Evolutionary conservation across 768 basidiomycete genomes (phyloP).

Genomic region (Lentinula edodes): DNA sequence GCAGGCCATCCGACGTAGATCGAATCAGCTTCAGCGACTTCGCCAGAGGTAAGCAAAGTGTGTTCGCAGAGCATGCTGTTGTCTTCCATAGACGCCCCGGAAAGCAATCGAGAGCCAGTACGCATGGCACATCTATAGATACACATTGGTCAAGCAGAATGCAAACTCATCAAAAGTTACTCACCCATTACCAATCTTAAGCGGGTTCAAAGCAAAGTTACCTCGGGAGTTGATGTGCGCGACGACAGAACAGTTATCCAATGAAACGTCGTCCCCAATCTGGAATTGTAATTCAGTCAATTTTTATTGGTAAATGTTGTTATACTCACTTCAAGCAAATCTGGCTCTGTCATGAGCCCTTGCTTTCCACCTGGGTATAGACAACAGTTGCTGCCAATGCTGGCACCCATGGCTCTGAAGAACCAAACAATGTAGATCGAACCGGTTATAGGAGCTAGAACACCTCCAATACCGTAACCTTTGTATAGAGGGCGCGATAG

Average conservation of each 20-base stretch:
- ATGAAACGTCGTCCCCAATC: slow-evolving; percentile 37
- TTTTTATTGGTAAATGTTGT: not conserved
- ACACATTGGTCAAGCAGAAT: not conserved
- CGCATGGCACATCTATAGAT: slow-evolving; percentile 33
- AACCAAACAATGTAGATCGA: slow-evolving; percentile 41
- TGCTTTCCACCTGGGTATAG: slow-evolving; percentile 34
- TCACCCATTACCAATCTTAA: slow-evolving; percentile 35
- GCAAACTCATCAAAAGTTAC: not conserved
- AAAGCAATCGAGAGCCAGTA: slow-evolving; percentile 39
- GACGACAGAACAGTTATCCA: slow-evolving; percentile 43
- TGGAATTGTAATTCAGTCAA: slow-evolving; percentile 7
- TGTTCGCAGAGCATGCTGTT: slow-evolving; percentile 44
- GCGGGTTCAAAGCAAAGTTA: slow-evolving; percentile 35
- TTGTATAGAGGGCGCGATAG: slow-evolving; percentile 31
- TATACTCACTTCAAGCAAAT: slow-evolving; percentile 32
- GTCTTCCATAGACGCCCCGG: slow-evolving; percentile 46
- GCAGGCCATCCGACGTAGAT: slow-evolving; percentile 43
- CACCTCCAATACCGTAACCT: slow-evolving; percentile 37
- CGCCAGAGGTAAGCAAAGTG: slow-evolving; percentile 40
- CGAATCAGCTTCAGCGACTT: slow-evolving; percentile 33
- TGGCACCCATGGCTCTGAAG: slow-evolving; percentile 36
- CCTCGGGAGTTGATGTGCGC: slow-evolving; percentile 44
- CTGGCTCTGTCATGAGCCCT: slow-evolving; percentile 44
- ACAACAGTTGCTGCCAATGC: slow-evolving; percentile 35
- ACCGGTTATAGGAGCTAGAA: slow-evolving; percentile 33